These are phyloP conservation scores for Paraconiothyrium brasiliense DNA, from an alignment of 2,329 filamentous ascomycete genomes.

Conservation along the genomic window DNA sequence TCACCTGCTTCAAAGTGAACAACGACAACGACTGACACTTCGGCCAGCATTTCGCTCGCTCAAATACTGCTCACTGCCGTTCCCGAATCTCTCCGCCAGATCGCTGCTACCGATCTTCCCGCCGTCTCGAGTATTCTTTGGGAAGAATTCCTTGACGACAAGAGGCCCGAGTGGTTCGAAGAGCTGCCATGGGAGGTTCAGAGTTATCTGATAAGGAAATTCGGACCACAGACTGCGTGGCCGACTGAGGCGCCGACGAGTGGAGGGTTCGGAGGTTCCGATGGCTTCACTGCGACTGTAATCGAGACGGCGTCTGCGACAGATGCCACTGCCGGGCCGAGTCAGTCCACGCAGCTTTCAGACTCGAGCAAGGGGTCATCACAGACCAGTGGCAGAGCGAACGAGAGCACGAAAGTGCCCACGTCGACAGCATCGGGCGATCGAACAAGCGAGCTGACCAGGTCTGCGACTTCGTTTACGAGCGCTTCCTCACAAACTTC, in stretches of 20 bases:
- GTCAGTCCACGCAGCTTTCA: constrained; percentile 6
- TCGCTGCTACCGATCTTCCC: constrained; percentile 48
- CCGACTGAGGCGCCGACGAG: constrained; percentile 30
- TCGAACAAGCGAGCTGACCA: constrained; percentile 10
- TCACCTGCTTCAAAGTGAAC: not conserved
- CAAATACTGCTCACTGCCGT: constrained; percentile 47
- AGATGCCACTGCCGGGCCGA: constrained; percentile 9
- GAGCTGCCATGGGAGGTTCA: constrained; percentile 46
- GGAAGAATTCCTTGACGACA: constrained; percentile 45
- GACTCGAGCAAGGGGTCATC: constrained; percentile 11
- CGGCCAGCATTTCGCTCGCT: constrained; percentile 44
- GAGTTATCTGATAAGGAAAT: constrained; percentile 44
- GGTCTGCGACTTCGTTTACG: constrained; percentile 14
- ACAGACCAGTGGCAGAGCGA: constrained; percentile 14
- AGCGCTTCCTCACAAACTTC: constrained; percentile 1
- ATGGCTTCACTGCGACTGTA: constrained; percentile 17
- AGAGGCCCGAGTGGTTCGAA: constrained; percentile 45
- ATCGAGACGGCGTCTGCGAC: constrained; percentile 12
- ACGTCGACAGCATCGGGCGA: constrained; percentile 14
- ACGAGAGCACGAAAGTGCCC: constrained; percentile 16
- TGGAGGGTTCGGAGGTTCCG: constrained; percentile 3
- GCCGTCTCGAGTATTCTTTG: constrained; percentile 47
- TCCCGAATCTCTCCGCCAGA: constrained; percentile 44
- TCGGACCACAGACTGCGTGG: constrained; percentile 44
- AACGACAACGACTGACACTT: constrained; percentile 17